These are phyloP conservation scores for Salinomyces thailandicus DNA, from an alignment of 2,329 filamentous ascomycete genomes.

Conservation along the genomic window DNA sequence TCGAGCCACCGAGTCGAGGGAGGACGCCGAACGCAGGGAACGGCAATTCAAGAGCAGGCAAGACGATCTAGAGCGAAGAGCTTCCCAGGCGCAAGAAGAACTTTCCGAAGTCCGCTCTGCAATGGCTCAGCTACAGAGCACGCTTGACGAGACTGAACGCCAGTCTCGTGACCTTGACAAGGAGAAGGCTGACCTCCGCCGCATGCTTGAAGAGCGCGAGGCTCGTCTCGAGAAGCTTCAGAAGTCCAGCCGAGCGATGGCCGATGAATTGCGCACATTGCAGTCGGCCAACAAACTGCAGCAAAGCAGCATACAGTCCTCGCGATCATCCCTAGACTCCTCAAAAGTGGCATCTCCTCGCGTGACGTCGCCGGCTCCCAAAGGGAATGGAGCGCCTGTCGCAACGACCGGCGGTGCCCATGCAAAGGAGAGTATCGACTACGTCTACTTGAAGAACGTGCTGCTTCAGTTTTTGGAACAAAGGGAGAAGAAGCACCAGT, in stretches of 20 bases:
- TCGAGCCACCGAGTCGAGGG: conserved; percentile 60
- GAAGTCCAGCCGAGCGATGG: conserved; percentile 52
- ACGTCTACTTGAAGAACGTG: conserved; percentile 69
- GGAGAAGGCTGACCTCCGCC: conserved; percentile 65
- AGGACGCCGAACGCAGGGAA: conserved; percentile 64
- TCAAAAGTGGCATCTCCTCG: conserved; percentile 39
- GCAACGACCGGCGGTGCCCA: conserved; percentile 14
- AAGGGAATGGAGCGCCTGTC: conserved; percentile 16
- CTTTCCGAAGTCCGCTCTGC: conserved; percentile 63
- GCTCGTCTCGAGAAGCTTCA: conserved; percentile 68
- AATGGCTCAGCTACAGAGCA: conserved; percentile 65
- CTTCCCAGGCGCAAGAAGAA: conserved; percentile 61
- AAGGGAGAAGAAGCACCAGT: conserved; percentile 64
- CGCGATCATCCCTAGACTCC: conserved; percentile 50
- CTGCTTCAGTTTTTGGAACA: conserved; percentile 72
- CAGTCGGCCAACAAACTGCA: conserved; percentile 28
- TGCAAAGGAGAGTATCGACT: conserved; percentile 36
- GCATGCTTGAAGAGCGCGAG: conserved; percentile 67
- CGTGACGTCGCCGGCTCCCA: conserved; percentile 37
- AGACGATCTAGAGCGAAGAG: conserved; percentile 63
- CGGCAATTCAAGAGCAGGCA: conserved; percentile 63
- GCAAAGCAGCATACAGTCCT: conserved; percentile 40
- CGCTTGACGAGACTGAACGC: conserved; percentile 77
- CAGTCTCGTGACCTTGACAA: conserved; percentile 75
- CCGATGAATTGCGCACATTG: conserved; percentile 46